Percentiles rank a stretch among this genome's conserved stretches.
These are phyloP conservation scores for Detonula confervacea DNA, from an alignment of 352 stramenopile genomes.

Conservation along the genomic window DNA sequence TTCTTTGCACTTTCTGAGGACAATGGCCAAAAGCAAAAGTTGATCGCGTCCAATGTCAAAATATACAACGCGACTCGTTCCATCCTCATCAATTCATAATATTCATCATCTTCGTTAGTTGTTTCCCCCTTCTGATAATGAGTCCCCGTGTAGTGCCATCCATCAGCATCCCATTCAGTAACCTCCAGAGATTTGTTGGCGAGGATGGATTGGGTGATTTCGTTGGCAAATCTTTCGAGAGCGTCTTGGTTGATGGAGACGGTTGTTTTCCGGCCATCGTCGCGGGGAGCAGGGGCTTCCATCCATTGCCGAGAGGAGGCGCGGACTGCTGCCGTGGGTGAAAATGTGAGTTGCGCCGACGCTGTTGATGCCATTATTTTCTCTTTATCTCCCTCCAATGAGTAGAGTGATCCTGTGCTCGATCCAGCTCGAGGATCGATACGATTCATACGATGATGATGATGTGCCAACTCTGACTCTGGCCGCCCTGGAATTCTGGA, in stretches of 20 bases:
- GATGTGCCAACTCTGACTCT: no score
- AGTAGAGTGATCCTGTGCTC: no score
- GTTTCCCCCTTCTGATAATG: constrained; percentile 5
- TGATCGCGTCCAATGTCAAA: constrained; percentile 83
- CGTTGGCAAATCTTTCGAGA: constrained; percentile 40
- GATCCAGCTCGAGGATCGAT: no score
- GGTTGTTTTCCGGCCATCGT: constrained; percentile 3
- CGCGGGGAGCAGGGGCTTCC: not conserved
- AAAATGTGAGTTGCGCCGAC: constrained; percentile 25
- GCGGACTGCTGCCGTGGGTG: constrained; percentile 38
- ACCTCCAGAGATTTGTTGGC: constrained; percentile 29
- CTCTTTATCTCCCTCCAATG: no score
- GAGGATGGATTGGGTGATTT: constrained; percentile 42
- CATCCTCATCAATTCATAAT: constrained; percentile 50
- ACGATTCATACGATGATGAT: no score
- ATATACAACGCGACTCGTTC: constrained; percentile 80
- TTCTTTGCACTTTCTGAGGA: constrained; percentile 11
- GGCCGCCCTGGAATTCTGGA: no score
- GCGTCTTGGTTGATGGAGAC: constrained; percentile 42
- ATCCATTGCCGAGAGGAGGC: constrained; percentile 41
- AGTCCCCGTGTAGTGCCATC: constrained; percentile 74
- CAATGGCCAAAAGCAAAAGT: constrained; percentile 86
- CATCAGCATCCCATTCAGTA: constrained; percentile 78
- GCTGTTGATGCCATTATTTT: not conserved
- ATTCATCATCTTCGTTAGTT: constrained; percentile 16